Base-by-base conservation (phyloP, 176 grass and related monocot genomes). In the Miscanthus lutarioriparius region DNA sequence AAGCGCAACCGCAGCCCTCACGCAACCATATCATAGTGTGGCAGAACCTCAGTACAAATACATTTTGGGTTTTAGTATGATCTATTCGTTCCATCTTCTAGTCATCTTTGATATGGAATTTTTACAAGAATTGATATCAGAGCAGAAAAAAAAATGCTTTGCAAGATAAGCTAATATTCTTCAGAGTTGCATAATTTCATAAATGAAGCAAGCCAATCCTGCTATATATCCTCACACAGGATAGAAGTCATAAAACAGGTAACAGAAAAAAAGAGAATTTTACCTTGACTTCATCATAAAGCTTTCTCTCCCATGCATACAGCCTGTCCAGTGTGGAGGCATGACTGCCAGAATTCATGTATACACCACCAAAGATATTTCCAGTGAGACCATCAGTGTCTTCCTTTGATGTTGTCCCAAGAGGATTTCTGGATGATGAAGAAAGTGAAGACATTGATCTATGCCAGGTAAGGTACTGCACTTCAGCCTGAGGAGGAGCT, bases 261-360 rank as follows among this genome's bases (percentile, higher is more conserved):
- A 72, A 65, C 2, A 59, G 19, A 4, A 17, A 2, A 70, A 81
- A 35, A 49, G 10, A 43, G 27, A 28, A 1, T 41, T 67, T 87
- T 94, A 98, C 96, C 96, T 99, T 99, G 64, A 99, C 93, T 91
- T 99, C 96, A 77, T 99, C 96, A 87, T 88, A 99, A 79, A 99
- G 93, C 81, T 96, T 96, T 76, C 93, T 93, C 84, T 99, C 96
- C 96, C 96, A 99, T 76, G 96, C 96, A 88, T 94, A 96, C 66
- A 99, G 75, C 74, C 96, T 88, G 80, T 99, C 96, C 48, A 99
- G 76, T 67, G 96, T 94, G 67, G 91, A 96, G 6, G 96, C 93
- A 27, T 99, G 96, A 90, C 96, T 99, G 69, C 96, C 93, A 43
- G 93, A 88, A 89, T 94, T 99, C 96, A 99, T 99, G 73, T 90